Percentiles rank a stretch among this genome's conserved stretches.
Evolutionary conservation across 257 asterid species (phyloP).

Genomic region (Avicennia marina): DNA sequence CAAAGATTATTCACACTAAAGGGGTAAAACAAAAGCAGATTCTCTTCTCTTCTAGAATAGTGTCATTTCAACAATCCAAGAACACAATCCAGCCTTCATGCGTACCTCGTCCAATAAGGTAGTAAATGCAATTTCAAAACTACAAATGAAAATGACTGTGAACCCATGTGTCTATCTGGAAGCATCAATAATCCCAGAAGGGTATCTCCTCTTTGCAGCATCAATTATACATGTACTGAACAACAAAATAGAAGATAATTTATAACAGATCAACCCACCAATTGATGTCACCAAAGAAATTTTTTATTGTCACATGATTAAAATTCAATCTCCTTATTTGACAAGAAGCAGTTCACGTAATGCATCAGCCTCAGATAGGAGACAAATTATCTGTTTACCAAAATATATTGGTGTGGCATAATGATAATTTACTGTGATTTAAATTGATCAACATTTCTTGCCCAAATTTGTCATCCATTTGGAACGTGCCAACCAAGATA

Average conservation of each 20-base stretch:
- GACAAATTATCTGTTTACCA: background rate
- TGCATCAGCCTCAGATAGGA: background rate
- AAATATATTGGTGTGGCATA: background rate
- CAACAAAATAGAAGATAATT: background rate
- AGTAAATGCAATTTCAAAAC: background rate
- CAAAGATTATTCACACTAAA: background rate
- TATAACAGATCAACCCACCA: background rate
- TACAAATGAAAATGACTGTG: background rate
- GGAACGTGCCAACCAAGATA: background rate
- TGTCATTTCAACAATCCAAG: background rate
- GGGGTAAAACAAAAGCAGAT: background rate
- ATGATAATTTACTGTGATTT: background rate
- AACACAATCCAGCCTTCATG: background rate
- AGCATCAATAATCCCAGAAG: background rate
- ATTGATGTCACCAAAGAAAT: background rate
- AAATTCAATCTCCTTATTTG: background rate
- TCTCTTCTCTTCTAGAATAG: background rate
- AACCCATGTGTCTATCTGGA: background rate
- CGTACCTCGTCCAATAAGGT: background rate
- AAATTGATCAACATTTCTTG: background rate
- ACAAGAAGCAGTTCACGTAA: background rate
- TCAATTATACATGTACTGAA: background rate
- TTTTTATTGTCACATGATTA: background rate
- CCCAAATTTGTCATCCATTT: conserved; percentile 1
- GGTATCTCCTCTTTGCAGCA: background rate